These are phyloP conservation scores for Buddleja alternifolia DNA, from an alignment of 257 asterid species.

Conservation along the genomic window DNA sequence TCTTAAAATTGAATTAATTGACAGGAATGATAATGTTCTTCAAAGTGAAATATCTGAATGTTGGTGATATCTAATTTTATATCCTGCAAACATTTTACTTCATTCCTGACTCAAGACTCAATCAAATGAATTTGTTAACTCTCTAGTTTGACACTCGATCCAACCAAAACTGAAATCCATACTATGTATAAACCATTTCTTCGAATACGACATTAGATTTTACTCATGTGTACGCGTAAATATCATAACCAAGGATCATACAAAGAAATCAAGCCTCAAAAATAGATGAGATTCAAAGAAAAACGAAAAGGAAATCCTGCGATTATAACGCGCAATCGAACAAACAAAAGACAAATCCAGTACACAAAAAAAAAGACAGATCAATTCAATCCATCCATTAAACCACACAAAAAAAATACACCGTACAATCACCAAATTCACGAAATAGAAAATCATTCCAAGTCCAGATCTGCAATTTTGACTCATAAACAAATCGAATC, in stretches of 20 bases:
- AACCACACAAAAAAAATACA: not conserved
- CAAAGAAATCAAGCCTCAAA: not conserved
- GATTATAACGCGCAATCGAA: not conserved
- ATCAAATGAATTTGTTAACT: not conserved
- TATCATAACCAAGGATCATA: too few relatives aligned
- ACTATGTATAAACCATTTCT: not conserved
- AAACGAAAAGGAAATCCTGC: not conserved
- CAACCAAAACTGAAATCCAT: too few relatives aligned
- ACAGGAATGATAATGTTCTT: not conserved
- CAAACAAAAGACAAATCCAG: not conserved
- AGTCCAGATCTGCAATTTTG: conserved; percentile 19
- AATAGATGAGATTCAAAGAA: not conserved
- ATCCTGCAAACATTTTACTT: not conserved
- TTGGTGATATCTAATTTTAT: not conserved
- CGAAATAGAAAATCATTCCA: not conserved
- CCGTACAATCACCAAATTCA: conserved; percentile 2
- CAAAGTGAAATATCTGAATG: not conserved
- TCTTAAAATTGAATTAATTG: not conserved
- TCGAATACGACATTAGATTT: not conserved
- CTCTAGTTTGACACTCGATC: too few relatives aligned
- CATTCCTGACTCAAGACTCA: not conserved
- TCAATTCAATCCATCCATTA: not conserved
- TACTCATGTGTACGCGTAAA: not conserved
- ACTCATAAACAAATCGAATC: not conserved
- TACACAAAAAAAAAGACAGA: not conserved